A percentile compares a stretch with the other conserved stretches of the same genome.
Evolutionary conservation across 2,329 filamentous ascomycete genomes (phyloP).

Genomic region (Paracoccidioides brasiliensis): DNA sequence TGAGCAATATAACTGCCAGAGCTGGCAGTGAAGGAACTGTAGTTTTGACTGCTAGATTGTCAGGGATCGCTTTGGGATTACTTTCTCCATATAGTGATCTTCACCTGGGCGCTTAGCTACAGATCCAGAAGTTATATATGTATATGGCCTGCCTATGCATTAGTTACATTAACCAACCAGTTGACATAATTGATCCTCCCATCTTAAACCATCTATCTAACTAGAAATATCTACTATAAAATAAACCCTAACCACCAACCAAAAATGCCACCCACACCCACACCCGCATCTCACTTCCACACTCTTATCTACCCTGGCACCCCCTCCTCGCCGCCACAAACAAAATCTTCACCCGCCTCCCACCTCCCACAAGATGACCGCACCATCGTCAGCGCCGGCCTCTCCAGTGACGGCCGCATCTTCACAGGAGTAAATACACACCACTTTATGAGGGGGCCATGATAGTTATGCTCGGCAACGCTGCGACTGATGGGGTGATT

Average conservation of each 20-base stretch:
- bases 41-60: no score
- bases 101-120: no score
- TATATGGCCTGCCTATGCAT: no score
- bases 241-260: neutral
- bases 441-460: conserved; percentile 20
- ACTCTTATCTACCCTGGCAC: neutral
- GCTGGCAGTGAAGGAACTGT: no score
- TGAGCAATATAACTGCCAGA: no score
- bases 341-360: conserved; percentile 13
- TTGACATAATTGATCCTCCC: no score
- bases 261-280: neutral
- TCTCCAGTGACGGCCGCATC: conserved; percentile 12
- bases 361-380: conserved; percentile 12
- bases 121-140: no score
- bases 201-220: no score
- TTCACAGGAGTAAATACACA: conserved; percentile 19
- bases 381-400: conserved; percentile 14
- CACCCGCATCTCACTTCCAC: neutral
- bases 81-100: no score
- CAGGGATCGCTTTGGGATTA: no score
- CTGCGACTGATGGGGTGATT: conserved; percentile 10
- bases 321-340: conserved; percentile 13
- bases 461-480: conserved; percentile 18
- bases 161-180: no score
- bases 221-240: no score